A percentile compares a stretch with the other conserved stretches of the same genome.
These are phyloP conservation scores for Talaromyces atroroseus DNA, from an alignment of 2,329 filamentous ascomycete genomes.

Conservation along the genomic window DNA sequence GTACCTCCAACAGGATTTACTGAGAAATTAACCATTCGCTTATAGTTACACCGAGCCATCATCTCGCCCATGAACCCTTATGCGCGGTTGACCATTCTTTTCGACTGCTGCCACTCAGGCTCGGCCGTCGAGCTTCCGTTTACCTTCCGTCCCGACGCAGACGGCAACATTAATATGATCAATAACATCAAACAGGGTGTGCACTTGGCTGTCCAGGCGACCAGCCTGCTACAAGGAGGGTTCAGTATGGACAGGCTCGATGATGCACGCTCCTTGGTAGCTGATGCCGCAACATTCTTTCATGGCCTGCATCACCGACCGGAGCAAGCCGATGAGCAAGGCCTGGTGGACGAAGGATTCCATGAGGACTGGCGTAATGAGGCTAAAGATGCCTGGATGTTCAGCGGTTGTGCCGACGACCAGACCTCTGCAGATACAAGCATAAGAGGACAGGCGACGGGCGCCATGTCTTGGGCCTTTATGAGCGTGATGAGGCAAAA, in stretches of 20 bases:
- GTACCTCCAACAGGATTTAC: background rate
- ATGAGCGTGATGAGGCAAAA: constrained; percentile 14
- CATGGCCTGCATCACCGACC: constrained; percentile 10
- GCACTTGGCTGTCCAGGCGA: constrained; percentile 46
- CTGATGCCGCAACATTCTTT: constrained; percentile 12
- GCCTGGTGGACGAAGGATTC: constrained; percentile 42
- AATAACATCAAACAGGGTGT: constrained; percentile 52
- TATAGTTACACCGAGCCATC: constrained; percentile 45
- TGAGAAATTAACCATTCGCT: background rate
- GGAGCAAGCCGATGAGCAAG: constrained; percentile 44
- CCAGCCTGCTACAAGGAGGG: constrained; percentile 47
- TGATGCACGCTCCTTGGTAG: constrained; percentile 12
- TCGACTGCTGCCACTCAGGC: constrained; percentile 60
- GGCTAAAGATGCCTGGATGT: constrained; percentile 48
- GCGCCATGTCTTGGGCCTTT: constrained; percentile 16
- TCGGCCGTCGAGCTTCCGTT: constrained; percentile 56
- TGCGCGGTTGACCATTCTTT: constrained; percentile 51
- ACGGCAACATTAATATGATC: constrained; percentile 52
- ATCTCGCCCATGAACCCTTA: constrained; percentile 48
- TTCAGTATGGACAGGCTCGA: constrained; percentile 11
- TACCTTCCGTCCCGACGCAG: constrained; percentile 52
- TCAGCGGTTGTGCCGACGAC: constrained; percentile 47
- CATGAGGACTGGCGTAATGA: constrained; percentile 43
- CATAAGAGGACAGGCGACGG: constrained; percentile 36
- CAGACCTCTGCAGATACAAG: constrained; percentile 47